Percentiles rank a stretch among this genome's conserved stretches.
Evolutionary conservation across 768 basidiomycete genomes (phyloP).

Genomic region (Leccinellum luteum): DNA sequence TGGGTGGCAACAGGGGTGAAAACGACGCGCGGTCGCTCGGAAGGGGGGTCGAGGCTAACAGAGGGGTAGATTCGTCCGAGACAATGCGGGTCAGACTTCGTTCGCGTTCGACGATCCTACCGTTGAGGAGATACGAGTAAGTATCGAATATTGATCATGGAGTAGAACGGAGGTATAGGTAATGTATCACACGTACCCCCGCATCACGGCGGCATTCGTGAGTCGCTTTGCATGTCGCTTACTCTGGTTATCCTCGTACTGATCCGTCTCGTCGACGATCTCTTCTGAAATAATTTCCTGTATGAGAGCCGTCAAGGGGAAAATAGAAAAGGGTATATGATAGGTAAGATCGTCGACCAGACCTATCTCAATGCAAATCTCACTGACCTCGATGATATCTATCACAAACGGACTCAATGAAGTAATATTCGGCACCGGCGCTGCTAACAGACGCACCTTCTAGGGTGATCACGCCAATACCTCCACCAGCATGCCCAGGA

Average conservation of each 20-base stretch:
- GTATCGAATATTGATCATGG: not conserved
- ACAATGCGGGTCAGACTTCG: constrained; percentile 31
- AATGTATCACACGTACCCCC: constrained; percentile 46
- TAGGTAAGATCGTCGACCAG: not conserved
- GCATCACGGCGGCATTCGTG: constrained; percentile 75
- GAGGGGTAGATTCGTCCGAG: constrained; percentile 36
- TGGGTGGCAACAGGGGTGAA: constrained; percentile 8
- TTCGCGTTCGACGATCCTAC: constrained; percentile 56
- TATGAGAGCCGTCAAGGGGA: constrained; percentile 9
- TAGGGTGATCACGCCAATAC: constrained; percentile 86
- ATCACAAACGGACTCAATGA: not conserved
- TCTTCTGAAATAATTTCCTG: constrained; percentile 95
- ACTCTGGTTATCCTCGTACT: constrained; percentile 82
- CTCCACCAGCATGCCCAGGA: constrained; percentile 81
- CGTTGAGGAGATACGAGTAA: not conserved
- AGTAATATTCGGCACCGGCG: not conserved
- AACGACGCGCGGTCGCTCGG: constrained; percentile 9
- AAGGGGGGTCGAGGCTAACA: constrained; percentile 24
- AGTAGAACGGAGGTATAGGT: not conserved
- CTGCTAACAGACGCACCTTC: constrained; percentile 49
- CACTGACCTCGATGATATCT: constrained; percentile 72
- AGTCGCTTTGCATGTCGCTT: constrained; percentile 70
- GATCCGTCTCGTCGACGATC: constrained; percentile 93
- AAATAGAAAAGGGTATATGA: not conserved
- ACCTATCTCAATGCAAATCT: not conserved